Evolutionary conservation across 106 monocot species (phyloP).

Genomic region (Phalaenopsis aphrodite): DNA sequence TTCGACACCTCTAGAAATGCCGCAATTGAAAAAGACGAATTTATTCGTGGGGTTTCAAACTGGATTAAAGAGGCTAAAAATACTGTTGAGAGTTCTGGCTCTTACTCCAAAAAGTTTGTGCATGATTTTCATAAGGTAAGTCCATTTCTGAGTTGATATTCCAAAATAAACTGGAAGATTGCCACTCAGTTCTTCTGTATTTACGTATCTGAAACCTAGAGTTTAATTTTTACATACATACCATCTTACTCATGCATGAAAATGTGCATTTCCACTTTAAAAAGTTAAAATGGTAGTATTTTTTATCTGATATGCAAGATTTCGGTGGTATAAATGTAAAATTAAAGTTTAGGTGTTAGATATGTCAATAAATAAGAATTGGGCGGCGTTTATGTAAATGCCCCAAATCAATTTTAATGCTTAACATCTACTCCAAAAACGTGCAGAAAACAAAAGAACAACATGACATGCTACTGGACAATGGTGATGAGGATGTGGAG

Average conservation of each 20-base stretch:
- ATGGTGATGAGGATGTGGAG: conserved; percentile 42
- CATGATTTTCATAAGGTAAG: conserved; percentile 66
- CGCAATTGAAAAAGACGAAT: conserved; percentile 45
- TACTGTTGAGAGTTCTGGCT: conserved; percentile 29
- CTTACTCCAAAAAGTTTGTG: conserved; percentile 49
- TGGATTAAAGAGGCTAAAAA: conserved; percentile 65
- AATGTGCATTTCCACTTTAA: too few relatives aligned
- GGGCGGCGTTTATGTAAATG: too few relatives aligned
- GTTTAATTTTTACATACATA: too few relatives aligned
- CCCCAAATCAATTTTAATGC: not conserved
- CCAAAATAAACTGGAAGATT: too few relatives aligned
- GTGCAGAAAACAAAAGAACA: conserved; percentile 61
- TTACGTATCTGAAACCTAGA: too few relatives aligned
- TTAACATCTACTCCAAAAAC: conserved; percentile 6
- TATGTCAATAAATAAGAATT: too few relatives aligned
- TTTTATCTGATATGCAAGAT: too few relatives aligned
- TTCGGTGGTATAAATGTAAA: too few relatives aligned
- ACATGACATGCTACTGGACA: conserved; percentile 34
- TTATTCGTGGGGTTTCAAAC: conserved; percentile 48
- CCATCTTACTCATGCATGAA: too few relatives aligned
- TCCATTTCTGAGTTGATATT: not conserved
- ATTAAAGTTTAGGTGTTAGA: too few relatives aligned
- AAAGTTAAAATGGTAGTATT: too few relatives aligned
- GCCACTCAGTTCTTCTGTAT: too few relatives aligned
- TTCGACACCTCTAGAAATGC: conserved; percentile 69